Conservation (phyloP, 108 stramenopile species). For the Skeletonema tropicum region DNA sequence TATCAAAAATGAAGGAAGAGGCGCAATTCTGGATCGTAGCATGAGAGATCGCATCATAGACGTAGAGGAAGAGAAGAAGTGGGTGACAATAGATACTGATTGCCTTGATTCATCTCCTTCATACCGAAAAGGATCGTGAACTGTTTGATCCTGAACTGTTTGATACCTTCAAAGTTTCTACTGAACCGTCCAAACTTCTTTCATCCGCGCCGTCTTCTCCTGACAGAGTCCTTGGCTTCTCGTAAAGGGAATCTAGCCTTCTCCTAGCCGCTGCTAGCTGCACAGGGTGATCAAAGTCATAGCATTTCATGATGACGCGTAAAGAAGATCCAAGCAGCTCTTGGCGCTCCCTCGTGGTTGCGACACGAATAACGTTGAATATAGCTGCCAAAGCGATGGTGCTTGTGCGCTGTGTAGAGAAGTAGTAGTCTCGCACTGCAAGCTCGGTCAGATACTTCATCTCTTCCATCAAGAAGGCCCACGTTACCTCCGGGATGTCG, state of each 20-base stretch:
- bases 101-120: too few relatives aligned
- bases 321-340: not conserved
- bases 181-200: not conserved
- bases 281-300: not conserved
- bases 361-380: constrained; percentile 34
- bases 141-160: not conserved
- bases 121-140: not conserved
- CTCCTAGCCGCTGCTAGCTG: not conserved
- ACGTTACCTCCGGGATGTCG: not conserved
- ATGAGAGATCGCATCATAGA: too few relatives aligned
- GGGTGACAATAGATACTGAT: too few relatives aligned
- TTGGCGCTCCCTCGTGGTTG: not conserved
- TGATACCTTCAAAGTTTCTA: not conserved
- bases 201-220: not conserved
- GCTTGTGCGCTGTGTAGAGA: constrained; percentile 24
- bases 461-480: constrained; percentile 28
- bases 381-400: constrained; percentile 39
- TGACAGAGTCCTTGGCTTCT: not conserved
- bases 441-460: constrained; percentile 37
- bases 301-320: not conserved
- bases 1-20: too few relatives aligned
- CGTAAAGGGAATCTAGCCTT: not conserved
- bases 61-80: too few relatives aligned
- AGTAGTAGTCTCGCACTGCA: constrained; percentile 30
- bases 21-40: too few relatives aligned